Evolutionary conservation across 371 early-diverging fungal genomes (phyloP).

Genomic region (Parasitella parasitica): DNA sequence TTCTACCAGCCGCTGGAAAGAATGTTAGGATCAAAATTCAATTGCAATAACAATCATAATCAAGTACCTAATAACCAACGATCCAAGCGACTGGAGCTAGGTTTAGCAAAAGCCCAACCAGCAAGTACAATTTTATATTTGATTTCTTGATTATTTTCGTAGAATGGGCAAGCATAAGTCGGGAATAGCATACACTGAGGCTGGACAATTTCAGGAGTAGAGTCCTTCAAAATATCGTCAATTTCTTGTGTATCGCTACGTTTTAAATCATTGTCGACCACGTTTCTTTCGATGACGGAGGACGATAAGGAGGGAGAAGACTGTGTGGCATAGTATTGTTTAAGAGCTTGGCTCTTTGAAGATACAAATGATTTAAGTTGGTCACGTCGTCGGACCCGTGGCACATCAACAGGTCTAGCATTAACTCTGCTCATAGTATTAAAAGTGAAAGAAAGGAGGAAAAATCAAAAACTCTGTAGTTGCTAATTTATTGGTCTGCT

Average conservation of each 20-base stretch:
- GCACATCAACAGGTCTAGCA: not conserved
- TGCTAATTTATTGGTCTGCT: not conserved
- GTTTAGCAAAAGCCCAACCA: slow-evolving; percentile 45
- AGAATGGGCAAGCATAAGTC: slow-evolving; percentile 32
- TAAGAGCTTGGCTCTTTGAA: slow-evolving; percentile 18
- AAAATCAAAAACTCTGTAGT: not conserved
- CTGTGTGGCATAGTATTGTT: slow-evolving; percentile 13
- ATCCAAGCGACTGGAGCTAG: slow-evolving; percentile 36
- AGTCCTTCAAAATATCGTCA: slow-evolving; percentile 19
- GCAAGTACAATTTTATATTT: slow-evolving; percentile 30
- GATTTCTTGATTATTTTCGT: slow-evolving; percentile 8
- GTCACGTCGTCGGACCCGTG: slow-evolving; percentile 17
- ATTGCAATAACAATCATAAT: not conserved
- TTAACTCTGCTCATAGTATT: not conserved
- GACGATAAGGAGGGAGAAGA: not conserved
- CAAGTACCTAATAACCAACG: slow-evolving; percentile 33
- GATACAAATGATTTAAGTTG: slow-evolving; percentile 27
- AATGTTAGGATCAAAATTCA: not conserved
- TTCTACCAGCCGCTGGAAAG: slow-evolving; percentile 37
- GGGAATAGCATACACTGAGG: slow-evolving; percentile 46
- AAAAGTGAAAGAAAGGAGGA: not conserved
- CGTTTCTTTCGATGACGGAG: not conserved
- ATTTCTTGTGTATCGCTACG: slow-evolving; percentile 24
- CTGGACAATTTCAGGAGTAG: slow-evolving; percentile 20
- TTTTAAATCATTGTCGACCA: not conserved